These are phyloP conservation scores for Rubia yunnanensis DNA, from an alignment of 257 asterid genomes.

Conservation along the genomic window DNA sequence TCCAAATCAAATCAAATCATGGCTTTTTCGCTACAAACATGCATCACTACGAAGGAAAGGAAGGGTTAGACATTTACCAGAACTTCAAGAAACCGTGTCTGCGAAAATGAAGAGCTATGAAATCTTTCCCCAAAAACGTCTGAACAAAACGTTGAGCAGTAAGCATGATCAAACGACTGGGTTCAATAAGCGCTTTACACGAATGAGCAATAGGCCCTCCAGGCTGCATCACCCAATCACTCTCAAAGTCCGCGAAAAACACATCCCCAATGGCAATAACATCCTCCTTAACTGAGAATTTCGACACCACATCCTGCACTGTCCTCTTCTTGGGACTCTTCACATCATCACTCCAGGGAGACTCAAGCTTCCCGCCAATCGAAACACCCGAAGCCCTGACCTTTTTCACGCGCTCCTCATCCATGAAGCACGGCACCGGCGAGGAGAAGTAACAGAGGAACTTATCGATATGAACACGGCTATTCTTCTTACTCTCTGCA, in stretches of 20 bases:
- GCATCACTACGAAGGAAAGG: constrained; percentile 7
- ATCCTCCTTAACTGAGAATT: constrained; percentile 58
- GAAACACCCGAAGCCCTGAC: constrained; percentile 71
- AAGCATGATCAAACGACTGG: constrained; percentile 76
- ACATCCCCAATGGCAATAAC: constrained; percentile 92
- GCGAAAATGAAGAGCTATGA: constrained; percentile 86
- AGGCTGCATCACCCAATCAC: constrained; percentile 86
- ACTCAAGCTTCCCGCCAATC: constrained; percentile 51
- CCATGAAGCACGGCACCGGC: constrained; percentile 80
- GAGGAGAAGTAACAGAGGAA: constrained; percentile 80
- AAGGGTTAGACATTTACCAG: constrained; percentile 45
- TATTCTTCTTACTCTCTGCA: constrained; percentile 43
- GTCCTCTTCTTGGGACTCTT: constrained; percentile 62
- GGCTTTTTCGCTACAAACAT: constrained; percentile 13
- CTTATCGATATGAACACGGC: constrained; percentile 54
- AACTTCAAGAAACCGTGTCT: constrained; percentile 97
- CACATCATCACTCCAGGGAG: constrained; percentile 89
- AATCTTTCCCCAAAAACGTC: constrained; percentile 85
- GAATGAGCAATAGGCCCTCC: constrained; percentile 89
- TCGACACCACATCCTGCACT: constrained; percentile 49
- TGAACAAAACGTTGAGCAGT: constrained; percentile 95
- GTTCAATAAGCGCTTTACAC: constrained; percentile 81
- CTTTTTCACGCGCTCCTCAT: constrained; percentile 80
- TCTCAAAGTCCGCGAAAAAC: constrained; percentile 90
- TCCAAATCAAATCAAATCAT: background rate